phyloP scores from a whole-genome alignment of 352 stramenopile genomes.

The Globisporangium canariense region DNA sequence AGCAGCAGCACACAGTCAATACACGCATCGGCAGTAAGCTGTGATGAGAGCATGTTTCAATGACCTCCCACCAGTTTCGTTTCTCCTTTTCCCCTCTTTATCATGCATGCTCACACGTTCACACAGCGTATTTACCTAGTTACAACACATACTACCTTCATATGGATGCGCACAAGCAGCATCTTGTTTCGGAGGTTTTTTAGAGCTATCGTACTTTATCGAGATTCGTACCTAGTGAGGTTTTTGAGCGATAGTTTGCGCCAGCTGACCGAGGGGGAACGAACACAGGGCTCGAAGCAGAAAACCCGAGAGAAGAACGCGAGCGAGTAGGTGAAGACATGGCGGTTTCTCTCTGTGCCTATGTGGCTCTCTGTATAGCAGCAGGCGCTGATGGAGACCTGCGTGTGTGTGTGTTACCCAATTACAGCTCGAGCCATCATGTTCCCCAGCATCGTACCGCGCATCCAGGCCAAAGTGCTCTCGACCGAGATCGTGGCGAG shows the following conservation, averaged over 20 bases:
- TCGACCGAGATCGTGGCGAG: constrained; percentile 63
- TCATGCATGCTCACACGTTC: neutral
- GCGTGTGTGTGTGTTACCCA: neutral
- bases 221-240: too few species aligned
- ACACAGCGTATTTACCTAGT: neutral
- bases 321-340: neutral
- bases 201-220: too few species aligned
- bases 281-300: constrained; percentile 8
- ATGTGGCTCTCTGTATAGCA: neutral
- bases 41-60: too few species aligned
- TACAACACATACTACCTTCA: neutral
- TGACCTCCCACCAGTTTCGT: too few species aligned
- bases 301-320: constrained; percentile 5
- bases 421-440: constrained; percentile 20
- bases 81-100: too few species aligned
- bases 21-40: too few species aligned
- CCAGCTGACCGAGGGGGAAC: neutral
- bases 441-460: constrained; percentile 69
- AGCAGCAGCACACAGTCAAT: neutral
- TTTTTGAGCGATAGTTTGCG: constrained; percentile 1
- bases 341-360: neutral
- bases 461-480: constrained; percentile 71
- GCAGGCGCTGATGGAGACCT: neutral
- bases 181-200: too few species aligned
- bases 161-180: too few species aligned